Evolutionary conservation across 345 rosid genomes (phyloP), one percentile per base, ranked within the genome.

Genomic region (Limnanthes douglasii): DNA sequence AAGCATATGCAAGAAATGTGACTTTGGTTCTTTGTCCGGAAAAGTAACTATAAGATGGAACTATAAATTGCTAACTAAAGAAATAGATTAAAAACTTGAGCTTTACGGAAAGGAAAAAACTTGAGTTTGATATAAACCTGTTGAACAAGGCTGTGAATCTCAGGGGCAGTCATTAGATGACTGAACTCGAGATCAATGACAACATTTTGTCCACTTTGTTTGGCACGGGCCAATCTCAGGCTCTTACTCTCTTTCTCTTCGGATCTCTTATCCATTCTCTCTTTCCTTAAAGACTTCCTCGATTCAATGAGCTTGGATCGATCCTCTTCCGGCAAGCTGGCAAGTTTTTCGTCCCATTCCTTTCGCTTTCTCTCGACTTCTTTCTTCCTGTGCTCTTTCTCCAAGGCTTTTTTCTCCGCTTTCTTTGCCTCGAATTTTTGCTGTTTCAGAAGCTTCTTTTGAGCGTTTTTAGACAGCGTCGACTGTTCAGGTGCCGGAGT

Each of bases 91-190:
- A n/a, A n/a, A n/a, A n/a, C n/a, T n/a, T n/a, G n/a, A n/a, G n/a
- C n/a, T n/a, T n/a, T n/a, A n/a, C n/a, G n/a, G n/a, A n/a, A n/a
- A n/a, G n/a, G n/a, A n/a, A n/a, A n/a, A n/a, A n/a, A n/a, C n/a
- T n/a, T n/a, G n/a, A n/a, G n/a, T n/a, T n/a, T 2, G 30, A 26
- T 26, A 7, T 11, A 18, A 19, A 72, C 94, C 90, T 84, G 96
- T 46, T 85, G 96, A 50, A 83, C 79, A 16, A 90, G 88, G 60
- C 94, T 80, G 31, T 71, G 86, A 48, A 84, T 84, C 51, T 90
- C 94, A 2, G 56, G 42, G 13, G 58, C 25, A 3, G 82, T 70
- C 94, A 80, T 80, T 49, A 84, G 93, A 52, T 80, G 66, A 5
- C 75, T 50, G 43, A 90, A 84, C 19, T 75, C 93, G 6, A 84